Evolutionary conservation across 176 grass and related monocot genomes (phyloP).

Genomic region (Urochloa ruziziensis): DNA sequence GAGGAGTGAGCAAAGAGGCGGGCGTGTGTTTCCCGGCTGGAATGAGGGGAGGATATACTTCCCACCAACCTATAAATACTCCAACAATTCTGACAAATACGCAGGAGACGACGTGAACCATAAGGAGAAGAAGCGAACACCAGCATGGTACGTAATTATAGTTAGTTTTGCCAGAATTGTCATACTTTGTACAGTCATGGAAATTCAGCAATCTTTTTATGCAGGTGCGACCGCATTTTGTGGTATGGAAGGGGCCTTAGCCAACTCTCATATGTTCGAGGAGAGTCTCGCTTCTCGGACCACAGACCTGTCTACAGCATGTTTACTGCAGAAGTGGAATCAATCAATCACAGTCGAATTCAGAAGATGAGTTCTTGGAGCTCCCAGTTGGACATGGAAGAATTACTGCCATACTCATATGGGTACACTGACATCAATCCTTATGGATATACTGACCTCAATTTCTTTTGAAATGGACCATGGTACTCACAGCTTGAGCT

Average conservation of each 20-base stretch:
- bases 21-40: conserved; percentile 74
- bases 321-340: conserved; percentile 85
- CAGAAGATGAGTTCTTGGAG: conserved; percentile 83
- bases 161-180: not conserved
- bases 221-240: conserved; percentile 89
- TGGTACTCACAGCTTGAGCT: not conserved
- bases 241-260: conserved; percentile 85
- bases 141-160: conserved; percentile 60
- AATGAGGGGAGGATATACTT: conserved; percentile 93
- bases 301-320: conserved; percentile 89
- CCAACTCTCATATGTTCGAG: conserved; percentile 80
- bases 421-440: conserved; percentile 59
- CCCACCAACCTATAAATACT: conserved; percentile 94
- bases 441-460: conserved; percentile 70
- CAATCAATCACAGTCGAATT: conserved; percentile 85
- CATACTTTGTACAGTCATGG: not conserved
- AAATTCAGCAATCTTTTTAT: not conserved
- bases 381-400: conserved; percentile 81
- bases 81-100: conserved; percentile 84
- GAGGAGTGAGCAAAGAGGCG: conserved; percentile 67
- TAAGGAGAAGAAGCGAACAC: conserved; percentile 87
- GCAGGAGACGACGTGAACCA: conserved; percentile 80
- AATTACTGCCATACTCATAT: conserved; percentile 73
- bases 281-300: conserved; percentile 84
- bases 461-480: conserved; percentile 61